Evolutionary conservation across 139 green algal species (phyloP).

Genomic region (Chlorella sp.): DNA sequence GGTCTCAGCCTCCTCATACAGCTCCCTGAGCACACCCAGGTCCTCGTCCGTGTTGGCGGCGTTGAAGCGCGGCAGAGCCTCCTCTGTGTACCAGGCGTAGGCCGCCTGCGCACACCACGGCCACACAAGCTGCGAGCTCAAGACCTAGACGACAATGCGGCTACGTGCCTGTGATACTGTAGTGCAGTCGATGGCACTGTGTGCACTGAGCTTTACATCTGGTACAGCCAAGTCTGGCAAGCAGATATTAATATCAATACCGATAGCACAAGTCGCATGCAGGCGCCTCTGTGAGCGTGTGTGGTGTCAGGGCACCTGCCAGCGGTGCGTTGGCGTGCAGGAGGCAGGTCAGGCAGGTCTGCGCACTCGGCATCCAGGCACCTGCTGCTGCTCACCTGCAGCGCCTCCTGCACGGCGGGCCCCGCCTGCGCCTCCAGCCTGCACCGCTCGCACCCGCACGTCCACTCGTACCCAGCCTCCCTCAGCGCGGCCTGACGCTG

Average conservation of each 20-base stretch:
- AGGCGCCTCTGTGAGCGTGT: too few relatives aligned
- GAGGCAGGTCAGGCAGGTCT: too few relatives aligned
- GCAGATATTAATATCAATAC: too few relatives aligned
- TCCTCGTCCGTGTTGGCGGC: slow-evolving; percentile 23
- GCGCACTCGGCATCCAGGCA: too few relatives aligned
- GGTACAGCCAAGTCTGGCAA: too few relatives aligned
- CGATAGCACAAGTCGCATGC: too few relatives aligned
- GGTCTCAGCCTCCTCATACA: slow-evolving; percentile 18
- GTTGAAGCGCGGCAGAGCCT: slow-evolving; percentile 12
- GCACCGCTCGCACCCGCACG: slow-evolving; percentile 15
- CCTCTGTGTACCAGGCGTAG: slow-evolving; percentile 19
- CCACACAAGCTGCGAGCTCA: not conserved
- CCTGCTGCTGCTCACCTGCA: slow-evolving; percentile 9
- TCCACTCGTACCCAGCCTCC: slow-evolving; percentile 3
- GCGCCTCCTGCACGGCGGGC: slow-evolving; percentile 9
- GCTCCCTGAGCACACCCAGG: slow-evolving; percentile 12
- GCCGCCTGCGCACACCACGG: not conserved
- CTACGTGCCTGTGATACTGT: too few relatives aligned
- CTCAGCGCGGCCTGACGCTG: slow-evolving; percentile 23
- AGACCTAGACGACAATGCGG: too few relatives aligned
- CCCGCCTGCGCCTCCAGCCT: slow-evolving; percentile 20
- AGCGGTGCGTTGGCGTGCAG: too few relatives aligned
- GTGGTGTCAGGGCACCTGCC: too few relatives aligned
- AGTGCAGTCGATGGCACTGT: too few relatives aligned
- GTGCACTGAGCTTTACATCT: too few relatives aligned